Evolutionary conservation across 345 rosid species (phyloP).

Genomic region (Dimocarpus longan): DNA sequence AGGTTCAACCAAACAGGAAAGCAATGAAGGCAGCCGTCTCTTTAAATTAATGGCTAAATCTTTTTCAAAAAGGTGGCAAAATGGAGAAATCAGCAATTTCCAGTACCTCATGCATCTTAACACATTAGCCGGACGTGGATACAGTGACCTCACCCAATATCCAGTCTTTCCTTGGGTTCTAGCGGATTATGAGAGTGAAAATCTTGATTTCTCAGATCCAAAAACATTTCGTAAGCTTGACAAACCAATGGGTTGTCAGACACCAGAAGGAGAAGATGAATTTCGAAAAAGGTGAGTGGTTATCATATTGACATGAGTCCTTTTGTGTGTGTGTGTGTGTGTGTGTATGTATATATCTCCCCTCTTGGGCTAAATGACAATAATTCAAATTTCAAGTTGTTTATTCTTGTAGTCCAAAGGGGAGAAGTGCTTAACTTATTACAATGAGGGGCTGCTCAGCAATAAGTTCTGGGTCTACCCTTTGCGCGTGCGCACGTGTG

Average conservation of each 20-base stretch:
- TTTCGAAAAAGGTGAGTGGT: constrained; percentile 84
- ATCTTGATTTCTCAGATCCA: constrained; percentile 81
- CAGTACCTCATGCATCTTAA: constrained; percentile 99
- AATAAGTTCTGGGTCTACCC: too few relatives aligned
- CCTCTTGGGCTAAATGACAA: neutral
- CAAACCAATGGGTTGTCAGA: constrained; percentile 99
- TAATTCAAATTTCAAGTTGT: too few relatives aligned
- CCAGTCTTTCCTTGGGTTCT: constrained; percentile 99
- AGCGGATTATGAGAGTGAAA: constrained; percentile 91
- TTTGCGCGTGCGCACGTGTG: too few relatives aligned
- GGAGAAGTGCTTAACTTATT: neutral
- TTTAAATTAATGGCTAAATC: constrained; percentile 94
- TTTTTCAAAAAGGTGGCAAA: constrained; percentile 99
- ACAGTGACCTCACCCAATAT: constrained; percentile 98
- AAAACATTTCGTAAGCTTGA: constrained; percentile 89
- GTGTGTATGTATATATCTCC: neutral
- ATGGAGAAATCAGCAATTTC: constrained; percentile 99
- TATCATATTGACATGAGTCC: neutral
- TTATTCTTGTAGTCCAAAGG: too few relatives aligned
- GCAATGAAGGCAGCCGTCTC: constrained; percentile 87
- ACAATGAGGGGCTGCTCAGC: neutral
- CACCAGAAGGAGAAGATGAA: constrained; percentile 94
- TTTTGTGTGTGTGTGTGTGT: neutral
- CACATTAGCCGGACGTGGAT: constrained; percentile 98
- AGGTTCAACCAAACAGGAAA: constrained; percentile 91